phyloP scores from a whole-genome alignment of 2,329 filamentous ascomycete genomes.

The Paracamarosporium sp. region DNA sequence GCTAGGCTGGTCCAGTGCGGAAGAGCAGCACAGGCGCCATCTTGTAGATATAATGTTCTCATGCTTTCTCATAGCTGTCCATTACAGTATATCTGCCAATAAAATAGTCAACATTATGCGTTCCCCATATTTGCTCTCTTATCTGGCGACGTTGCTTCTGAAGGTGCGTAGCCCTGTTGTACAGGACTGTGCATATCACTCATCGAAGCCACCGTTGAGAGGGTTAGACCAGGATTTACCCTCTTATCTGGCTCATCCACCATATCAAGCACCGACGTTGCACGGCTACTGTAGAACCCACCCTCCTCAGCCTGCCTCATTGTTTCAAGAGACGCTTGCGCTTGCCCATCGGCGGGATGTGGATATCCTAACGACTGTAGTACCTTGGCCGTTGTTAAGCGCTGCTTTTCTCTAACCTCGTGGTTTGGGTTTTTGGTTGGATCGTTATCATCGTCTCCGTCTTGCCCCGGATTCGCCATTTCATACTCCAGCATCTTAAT shows the following conservation, averaged over 20 bases:
- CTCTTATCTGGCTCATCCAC: neutral
- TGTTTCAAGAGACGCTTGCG: neutral
- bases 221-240: neutral
- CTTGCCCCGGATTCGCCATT: conserved; percentile 45
- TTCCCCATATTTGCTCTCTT: neutral
- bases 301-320: neutral
- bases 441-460: conserved; percentile 36
- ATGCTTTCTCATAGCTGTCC: no score
- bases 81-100: no score
- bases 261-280: neutral
- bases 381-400: neutral
- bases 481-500: conserved; percentile 52
- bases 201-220: neutral
- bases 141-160: neutral
- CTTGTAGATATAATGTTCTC: no score
- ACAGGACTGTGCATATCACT: conserved; percentile 2
- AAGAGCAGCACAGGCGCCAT: no score
- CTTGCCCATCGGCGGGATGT: neutral
- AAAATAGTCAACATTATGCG: neutral
- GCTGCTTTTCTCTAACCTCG: conserved; percentile 21
- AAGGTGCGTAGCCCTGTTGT: neutral
- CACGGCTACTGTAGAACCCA: neutral
- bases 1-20: no score
- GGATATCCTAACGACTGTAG: conserved; percentile 1
- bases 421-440: conserved; percentile 14